phyloP scores from a whole-genome alignment of 495 filamentous ascomycete genomes.

The Haplographium delicatum region DNA sequence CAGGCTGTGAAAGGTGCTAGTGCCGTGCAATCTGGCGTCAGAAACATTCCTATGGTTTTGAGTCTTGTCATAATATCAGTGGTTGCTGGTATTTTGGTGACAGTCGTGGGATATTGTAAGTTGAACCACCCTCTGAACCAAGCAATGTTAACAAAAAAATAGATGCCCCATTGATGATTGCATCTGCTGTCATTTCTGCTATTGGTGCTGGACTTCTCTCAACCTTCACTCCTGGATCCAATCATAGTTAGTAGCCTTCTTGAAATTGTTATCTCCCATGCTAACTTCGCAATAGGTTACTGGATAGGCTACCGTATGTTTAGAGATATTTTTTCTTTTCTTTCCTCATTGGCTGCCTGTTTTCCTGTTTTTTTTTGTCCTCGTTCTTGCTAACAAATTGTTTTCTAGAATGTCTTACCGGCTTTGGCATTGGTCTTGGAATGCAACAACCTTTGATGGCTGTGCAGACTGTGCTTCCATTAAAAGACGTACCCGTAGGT shows the following conservation, averaged over 20 bases:
- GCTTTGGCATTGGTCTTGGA: conserved; percentile 23
- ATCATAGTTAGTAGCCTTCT: too few species aligned
- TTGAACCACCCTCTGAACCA: conserved; percentile 35
- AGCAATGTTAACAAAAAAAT: not conserved
- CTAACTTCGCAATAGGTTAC: too few species aligned
- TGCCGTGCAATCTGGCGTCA: conserved; percentile 32
- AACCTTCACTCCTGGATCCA: conserved; percentile 11
- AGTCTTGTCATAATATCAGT: conserved; percentile 30
- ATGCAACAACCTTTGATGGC: conserved; percentile 28
- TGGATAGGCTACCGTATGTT: conserved; percentile 27
- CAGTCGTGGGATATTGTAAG: conserved; percentile 27
- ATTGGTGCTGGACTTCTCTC: conserved; percentile 44
- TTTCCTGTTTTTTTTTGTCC: too few species aligned
- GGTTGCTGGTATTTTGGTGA: conserved; percentile 29
- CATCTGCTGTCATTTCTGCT: conserved; percentile 20
- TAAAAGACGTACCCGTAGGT: conserved; percentile 17
- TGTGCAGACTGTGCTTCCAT: conserved; percentile 21
- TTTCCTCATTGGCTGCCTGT: too few species aligned
- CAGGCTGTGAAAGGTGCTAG: conserved; percentile 64
- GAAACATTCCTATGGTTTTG: conserved; percentile 48
- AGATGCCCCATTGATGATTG: conserved; percentile 29
- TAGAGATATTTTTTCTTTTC: too few species aligned
- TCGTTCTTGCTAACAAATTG: too few species aligned
- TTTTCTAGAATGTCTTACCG: conserved; percentile 16
- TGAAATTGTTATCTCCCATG: too few species aligned